Base-by-base conservation (phyloP, 257 asterid species). In the Prunella vulgaris region DNA sequence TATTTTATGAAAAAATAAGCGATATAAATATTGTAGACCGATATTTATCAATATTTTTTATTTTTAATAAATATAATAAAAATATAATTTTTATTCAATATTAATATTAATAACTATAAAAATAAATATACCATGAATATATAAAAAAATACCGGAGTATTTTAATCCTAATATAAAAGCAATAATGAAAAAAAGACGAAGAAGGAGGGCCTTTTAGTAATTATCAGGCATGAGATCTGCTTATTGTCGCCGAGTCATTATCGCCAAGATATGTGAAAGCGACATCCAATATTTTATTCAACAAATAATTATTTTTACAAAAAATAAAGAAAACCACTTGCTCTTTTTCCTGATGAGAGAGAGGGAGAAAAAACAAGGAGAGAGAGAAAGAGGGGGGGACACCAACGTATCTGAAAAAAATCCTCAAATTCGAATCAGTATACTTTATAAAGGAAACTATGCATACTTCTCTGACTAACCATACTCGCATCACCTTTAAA, bases 351-450 rank as follows among this genome's bases (percentile, higher is more conserved):
- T 0, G 54, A 57, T 5, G 22, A 37, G 62, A 46, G 71, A 25
- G 60, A 62, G 66, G 57, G 15, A n/a, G n/a, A 59, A 38, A 7
- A 7, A 17, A 15, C 5, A 17, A 59, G 10, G 3, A 10, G 24
- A 57, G 10, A 57, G 15, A 10, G 65, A 38, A 32, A 13, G 49
- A 7, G 59, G 17, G 12, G 40, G 87, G 88, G 90, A 84, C 87
- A 82, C 77, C 82, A 79, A 84, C 86, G 84, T 86, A 85, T 86
- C 87, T 82, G 76, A 72, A 73, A 71, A 87, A 90, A 84, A 32
- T 85, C 90, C 81, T 83, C 75, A 86, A 84, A 83, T 88, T 85
- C 87, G 88, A 87, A 82, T 82, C 86, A 81, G 76, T 74, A 70
- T 74, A 79, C 82, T 85, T 79, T 80, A 75, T 76, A 83, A 82